phyloP scores from a whole-genome alignment of 2,329 filamentous ascomycete species.

The Fusarium sp. region DNA sequence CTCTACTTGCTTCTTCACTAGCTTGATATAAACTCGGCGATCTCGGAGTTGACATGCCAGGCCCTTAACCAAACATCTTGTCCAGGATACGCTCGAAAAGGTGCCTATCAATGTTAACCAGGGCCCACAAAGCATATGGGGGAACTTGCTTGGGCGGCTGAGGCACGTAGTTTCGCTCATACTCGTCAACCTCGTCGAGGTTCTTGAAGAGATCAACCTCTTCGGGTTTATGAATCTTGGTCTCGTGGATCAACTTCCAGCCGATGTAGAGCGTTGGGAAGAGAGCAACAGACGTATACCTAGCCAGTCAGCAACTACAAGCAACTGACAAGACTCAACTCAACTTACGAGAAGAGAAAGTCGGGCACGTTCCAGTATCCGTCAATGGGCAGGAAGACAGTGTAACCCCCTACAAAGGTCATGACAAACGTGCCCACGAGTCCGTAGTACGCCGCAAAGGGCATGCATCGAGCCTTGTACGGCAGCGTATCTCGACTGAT shows the following conservation, averaged over 20 bases:
- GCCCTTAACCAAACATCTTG: slow-evolving; percentile 30
- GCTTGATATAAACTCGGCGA: background rate
- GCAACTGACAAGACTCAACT: background rate
- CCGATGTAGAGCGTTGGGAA: slow-evolving; percentile 75
- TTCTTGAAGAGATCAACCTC: slow-evolving; percentile 73
- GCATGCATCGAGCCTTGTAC: slow-evolving; percentile 75
- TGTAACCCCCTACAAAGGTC: slow-evolving; percentile 79
- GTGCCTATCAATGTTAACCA: slow-evolving; percentile 27
- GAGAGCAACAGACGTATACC: slow-evolving; percentile 77
- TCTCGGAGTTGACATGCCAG: rapidly evolving
- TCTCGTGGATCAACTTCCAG: slow-evolving; percentile 78
- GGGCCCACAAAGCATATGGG: background rate
- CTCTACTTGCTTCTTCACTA: background rate
- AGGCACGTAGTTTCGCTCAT: slow-evolving; percentile 69
- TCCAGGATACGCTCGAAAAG: slow-evolving; percentile 35
- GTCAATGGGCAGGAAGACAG: slow-evolving; percentile 73
- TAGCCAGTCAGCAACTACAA: slow-evolving; percentile 33
- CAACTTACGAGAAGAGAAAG: slow-evolving; percentile 76
- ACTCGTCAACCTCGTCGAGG: slow-evolving; percentile 74
- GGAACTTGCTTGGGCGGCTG: slow-evolving; percentile 62
- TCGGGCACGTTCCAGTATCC: slow-evolving; percentile 73
- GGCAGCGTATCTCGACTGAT: slow-evolving; percentile 74
- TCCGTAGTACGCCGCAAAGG: slow-evolving; percentile 76
- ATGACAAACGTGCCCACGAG: slow-evolving; percentile 73
- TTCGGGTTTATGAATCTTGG: slow-evolving; percentile 64